Conservation (phyloP, 2,329 filamentous ascomycete genomes). For the Cercospora zeina region DNA sequence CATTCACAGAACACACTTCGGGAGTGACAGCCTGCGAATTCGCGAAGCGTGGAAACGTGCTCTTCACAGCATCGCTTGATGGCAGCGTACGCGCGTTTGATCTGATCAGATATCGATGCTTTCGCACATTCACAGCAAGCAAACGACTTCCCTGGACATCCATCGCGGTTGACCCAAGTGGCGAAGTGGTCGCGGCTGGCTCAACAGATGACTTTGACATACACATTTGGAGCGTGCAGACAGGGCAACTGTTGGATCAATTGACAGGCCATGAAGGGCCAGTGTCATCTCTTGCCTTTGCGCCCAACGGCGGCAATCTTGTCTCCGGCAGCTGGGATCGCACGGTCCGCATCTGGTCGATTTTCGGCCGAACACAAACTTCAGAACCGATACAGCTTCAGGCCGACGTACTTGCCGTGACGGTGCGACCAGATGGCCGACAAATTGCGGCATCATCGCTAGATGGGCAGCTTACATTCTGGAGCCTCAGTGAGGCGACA, state of each 20-base stretch:
- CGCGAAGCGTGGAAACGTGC: constrained; percentile 88
- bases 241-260: constrained; percentile 87
- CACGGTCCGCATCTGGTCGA: constrained; percentile 92
- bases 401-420: constrained; percentile 83
- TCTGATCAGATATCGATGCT: constrained; percentile 91
- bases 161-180: constrained; percentile 93
- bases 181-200: constrained; percentile 92
- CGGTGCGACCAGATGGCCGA: constrained; percentile 83
- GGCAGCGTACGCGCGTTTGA: constrained; percentile 96
- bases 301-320: constrained; percentile 78
- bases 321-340: constrained; percentile 96
- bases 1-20: constrained; percentile 94
- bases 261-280: constrained; percentile 92
- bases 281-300: constrained; percentile 83
- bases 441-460: constrained; percentile 90
- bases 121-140: constrained; percentile 93
- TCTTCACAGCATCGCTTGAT: constrained; percentile 93
- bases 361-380: constrained; percentile 90
- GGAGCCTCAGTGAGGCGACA: constrained; percentile 83
- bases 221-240: constrained; percentile 98
- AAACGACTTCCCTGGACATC: constrained; percentile 89
- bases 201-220: constrained; percentile 96
- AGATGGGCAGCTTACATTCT: constrained; percentile 92
- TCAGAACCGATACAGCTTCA: constrained; percentile 91
- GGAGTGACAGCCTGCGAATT: constrained; percentile 94